These are phyloP conservation scores for Voacanga thouarsii DNA, from an alignment of 257 asterid genomes.

Conservation along the genomic window DNA sequence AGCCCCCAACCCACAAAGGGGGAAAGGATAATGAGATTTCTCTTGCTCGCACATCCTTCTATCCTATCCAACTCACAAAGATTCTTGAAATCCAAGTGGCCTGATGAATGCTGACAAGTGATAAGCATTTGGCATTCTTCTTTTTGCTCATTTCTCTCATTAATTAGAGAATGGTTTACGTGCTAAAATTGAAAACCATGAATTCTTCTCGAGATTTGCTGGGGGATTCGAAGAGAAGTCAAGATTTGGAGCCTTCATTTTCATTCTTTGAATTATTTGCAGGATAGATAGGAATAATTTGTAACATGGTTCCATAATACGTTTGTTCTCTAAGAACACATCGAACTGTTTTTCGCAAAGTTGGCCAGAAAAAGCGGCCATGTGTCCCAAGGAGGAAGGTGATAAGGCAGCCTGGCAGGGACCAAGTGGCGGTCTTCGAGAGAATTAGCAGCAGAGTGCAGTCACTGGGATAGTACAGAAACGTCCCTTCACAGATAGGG, in stretches of 20 bases:
- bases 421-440: conserved; percentile 6
- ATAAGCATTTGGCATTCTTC: neutral
- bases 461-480: neutral
- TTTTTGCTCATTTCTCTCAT: neutral
- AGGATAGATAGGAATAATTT: neutral
- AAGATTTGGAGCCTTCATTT: conserved; percentile 1
- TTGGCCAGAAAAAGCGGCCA: neutral
- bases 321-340: neutral
- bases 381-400: neutral
- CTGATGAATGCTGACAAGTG: neutral
- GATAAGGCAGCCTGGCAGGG: conserved; percentile 10
- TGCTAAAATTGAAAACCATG: no score
- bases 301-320: neutral
- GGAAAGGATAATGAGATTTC: no score
- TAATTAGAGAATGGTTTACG: neutral
- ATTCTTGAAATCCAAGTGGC: neutral
- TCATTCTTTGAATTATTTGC: neutral
- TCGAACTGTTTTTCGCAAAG: neutral
- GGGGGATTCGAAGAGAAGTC: neutral
- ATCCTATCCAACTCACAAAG: neutral
- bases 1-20: no score
- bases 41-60: neutral
- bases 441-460: neutral
- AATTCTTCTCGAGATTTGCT: no score
- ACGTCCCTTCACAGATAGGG: neutral